A percentile compares a stretch with the other conserved stretches of the same genome.
Conservation (phyloP, 2,329 filamentous ascomycete genomes). For the Nemania serpens region DNA sequence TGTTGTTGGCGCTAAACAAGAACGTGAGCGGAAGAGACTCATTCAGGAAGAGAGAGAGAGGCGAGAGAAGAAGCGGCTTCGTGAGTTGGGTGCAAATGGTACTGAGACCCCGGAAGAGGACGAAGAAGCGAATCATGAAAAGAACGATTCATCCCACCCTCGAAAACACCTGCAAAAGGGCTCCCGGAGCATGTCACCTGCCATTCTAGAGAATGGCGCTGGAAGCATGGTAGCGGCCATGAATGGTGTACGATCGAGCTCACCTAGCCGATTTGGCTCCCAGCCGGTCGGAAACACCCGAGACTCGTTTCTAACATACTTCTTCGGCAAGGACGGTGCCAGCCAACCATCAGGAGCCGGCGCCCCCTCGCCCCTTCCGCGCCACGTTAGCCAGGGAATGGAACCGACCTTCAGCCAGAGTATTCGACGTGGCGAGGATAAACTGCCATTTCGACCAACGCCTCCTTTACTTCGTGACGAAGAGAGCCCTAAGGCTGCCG, state of each 20-base stretch:
- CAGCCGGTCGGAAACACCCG: conserved; percentile 67
- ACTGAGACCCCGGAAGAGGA: conserved; percentile 70
- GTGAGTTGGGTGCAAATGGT: conserved; percentile 83
- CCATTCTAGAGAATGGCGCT: conserved; percentile 70
- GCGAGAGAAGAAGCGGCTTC: conserved; percentile 79
- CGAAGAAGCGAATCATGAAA: conserved; percentile 60
- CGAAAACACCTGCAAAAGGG: conserved; percentile 65
- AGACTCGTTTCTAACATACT: conserved; percentile 97
- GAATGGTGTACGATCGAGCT: conserved; percentile 67
- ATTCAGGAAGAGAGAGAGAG: conserved; percentile 85
- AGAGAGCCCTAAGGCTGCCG: conserved; percentile 45
- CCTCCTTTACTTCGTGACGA: conserved; percentile 38
- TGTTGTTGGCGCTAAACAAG: conserved; percentile 92
- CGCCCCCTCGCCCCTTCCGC: conserved; percentile 48
- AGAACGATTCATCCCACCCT: conserved; percentile 60
- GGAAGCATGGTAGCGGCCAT: conserved; percentile 66
- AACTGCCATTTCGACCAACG: conserved; percentile 58
- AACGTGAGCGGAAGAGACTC: conserved; percentile 82
- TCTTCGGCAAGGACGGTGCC: conserved; percentile 92
- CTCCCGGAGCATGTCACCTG: conserved; percentile 81
- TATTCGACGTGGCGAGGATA: conserved; percentile 72
- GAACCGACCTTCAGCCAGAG: conserved; percentile 86
- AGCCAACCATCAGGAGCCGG: conserved; percentile 50
- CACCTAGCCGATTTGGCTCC: conserved; percentile 65
- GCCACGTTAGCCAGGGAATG: conserved; percentile 77